Percentiles rank a stretch among this genome's conserved stretches.
Conservation (phyloP, 257 asterid genomes). For the Salvia splendens region DNA sequence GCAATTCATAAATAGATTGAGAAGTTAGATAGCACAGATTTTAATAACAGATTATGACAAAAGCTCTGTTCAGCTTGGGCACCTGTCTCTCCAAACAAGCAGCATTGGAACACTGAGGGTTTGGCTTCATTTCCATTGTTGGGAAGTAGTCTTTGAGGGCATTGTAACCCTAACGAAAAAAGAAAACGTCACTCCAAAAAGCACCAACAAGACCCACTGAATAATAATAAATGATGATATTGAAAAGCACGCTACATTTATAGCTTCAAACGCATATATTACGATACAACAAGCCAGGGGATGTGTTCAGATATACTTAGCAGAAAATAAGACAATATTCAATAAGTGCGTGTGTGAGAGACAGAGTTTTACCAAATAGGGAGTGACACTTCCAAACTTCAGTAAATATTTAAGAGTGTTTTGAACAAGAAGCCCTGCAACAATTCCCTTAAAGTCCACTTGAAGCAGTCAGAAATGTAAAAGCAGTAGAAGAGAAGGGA, state of each 20-base stretch:
- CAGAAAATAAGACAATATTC: neutral
- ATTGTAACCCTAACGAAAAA: constrained; percentile 76
- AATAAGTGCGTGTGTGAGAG: neutral
- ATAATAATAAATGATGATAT: neutral
- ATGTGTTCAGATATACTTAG: constrained; percentile 10
- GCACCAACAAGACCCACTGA: constrained; percentile 11
- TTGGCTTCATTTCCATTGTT: constrained; percentile 97
- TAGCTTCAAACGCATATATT: constrained; percentile 3
- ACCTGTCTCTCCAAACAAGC: constrained; percentile 99
- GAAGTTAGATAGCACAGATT: constrained; percentile 12
- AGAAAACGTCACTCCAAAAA: neutral
- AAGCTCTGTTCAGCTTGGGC: constrained; percentile 22
- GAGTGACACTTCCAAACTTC: constrained; percentile 87
- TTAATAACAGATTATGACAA: neutral
- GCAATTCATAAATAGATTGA: constrained; percentile 2
- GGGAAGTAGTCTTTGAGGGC: constrained; percentile 97
- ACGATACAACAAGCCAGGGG: neutral
- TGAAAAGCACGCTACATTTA: constrained; percentile 2
- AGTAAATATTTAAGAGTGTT: constrained; percentile 90
- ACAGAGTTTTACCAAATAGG: constrained; percentile 69
- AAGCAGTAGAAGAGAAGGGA: neutral
- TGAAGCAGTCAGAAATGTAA: constrained; percentile 20
- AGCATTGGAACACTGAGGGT: constrained; percentile 90
- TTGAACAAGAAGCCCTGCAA: constrained; percentile 96
- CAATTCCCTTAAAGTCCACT: constrained; percentile 73